A percentile compares a stretch with the other conserved stretches of the same genome.
Evolutionary conservation across 352 stramenopile genomes (phyloP).

Genomic region (Pythium periplocum): DNA sequence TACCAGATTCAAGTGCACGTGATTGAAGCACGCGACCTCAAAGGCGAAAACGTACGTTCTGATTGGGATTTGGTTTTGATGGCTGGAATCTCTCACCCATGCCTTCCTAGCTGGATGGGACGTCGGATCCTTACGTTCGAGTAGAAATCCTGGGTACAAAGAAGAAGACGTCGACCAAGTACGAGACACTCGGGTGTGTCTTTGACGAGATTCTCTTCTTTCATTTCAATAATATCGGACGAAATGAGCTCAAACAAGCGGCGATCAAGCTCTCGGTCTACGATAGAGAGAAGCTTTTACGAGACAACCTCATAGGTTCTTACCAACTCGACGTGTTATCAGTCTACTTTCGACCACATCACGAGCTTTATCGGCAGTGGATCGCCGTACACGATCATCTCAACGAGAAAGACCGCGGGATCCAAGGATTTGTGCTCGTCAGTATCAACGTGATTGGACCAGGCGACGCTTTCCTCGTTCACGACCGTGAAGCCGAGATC

Average conservation of each 20-base stretch:
- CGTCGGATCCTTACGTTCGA: slow-evolving; percentile 86
- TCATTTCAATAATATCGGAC: slow-evolving; percentile 79
- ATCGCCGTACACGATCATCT: slow-evolving; percentile 88
- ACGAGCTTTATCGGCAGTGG: slow-evolving; percentile 89
- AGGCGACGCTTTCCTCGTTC: slow-evolving; percentile 56
- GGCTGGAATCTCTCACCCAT: not conserved
- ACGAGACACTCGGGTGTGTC: slow-evolving; percentile 75
- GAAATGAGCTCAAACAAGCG: slow-evolving; percentile 55
- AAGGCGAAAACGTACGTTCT: slow-evolving; percentile 72
- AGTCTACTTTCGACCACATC: slow-evolving; percentile 66
- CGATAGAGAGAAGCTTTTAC: slow-evolving; percentile 62
- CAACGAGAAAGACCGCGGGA: slow-evolving; percentile 72
- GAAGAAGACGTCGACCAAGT: slow-evolving; percentile 80
- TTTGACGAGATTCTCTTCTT: slow-evolving; percentile 92
- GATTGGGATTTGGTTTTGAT: not conserved
- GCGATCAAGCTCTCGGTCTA: slow-evolving; percentile 76
- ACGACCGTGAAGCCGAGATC: slow-evolving; percentile 67
- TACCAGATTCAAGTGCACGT: slow-evolving; percentile 85
- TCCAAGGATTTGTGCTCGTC: slow-evolving; percentile 77
- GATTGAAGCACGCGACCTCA: slow-evolving; percentile 85
- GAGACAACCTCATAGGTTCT: slow-evolving; percentile 79
- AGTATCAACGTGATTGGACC: slow-evolving; percentile 67
- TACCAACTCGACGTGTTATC: slow-evolving; percentile 83
- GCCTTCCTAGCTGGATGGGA: slow-evolving; percentile 64
- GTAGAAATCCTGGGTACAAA: slow-evolving; percentile 62